Percentiles rank a stretch among this genome's conserved stretches.
These are phyloP conservation scores for Lichtheimia ornata DNA, from an alignment of 371 early-diverging fungal genomes.

Conservation along the genomic window DNA sequence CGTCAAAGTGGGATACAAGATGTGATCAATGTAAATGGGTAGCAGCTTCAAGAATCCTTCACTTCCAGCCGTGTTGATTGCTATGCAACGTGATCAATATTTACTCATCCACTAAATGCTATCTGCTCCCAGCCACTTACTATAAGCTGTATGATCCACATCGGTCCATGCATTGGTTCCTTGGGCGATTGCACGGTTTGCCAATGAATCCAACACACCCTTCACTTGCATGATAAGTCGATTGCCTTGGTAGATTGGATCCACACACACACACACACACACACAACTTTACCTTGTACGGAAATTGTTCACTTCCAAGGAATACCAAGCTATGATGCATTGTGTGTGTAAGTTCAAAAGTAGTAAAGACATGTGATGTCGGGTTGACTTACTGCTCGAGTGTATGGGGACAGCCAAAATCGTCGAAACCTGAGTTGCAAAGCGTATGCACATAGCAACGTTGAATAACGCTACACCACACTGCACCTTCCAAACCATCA, in stretches of 20 bases:
- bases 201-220: constrained; percentile 70
- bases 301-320: constrained; percentile 68
- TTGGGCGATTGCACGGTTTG: constrained; percentile 69
- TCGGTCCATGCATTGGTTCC: constrained; percentile 75
- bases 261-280: too few relatives aligned
- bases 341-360: too few relatives aligned
- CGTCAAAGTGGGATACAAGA: constrained; percentile 69
- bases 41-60: constrained; percentile 67
- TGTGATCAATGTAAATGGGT: constrained; percentile 64
- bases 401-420: constrained; percentile 72
- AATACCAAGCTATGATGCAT: constrained; percentile 56
- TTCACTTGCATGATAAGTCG: constrained; percentile 7
- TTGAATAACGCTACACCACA: too few relatives aligned
- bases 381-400: constrained; percentile 61
- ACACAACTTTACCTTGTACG: constrained; percentile 56
- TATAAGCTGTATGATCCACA: constrained; percentile 65
- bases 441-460: too few relatives aligned
- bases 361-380: neutral
- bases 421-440: constrained; percentile 55
- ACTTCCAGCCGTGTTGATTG: constrained; percentile 68
- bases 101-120: neutral
- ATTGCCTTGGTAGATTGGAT: neutral
- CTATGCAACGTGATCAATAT: constrained; percentile 12
- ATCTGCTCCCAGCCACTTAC: constrained; percentile 21
- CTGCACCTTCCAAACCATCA: neutral